A percentile compares a stretch with the other conserved stretches of the same genome.
phyloP scores from a whole-genome alignment of 148 eudicot species.

The Drosera capensis region DNA sequence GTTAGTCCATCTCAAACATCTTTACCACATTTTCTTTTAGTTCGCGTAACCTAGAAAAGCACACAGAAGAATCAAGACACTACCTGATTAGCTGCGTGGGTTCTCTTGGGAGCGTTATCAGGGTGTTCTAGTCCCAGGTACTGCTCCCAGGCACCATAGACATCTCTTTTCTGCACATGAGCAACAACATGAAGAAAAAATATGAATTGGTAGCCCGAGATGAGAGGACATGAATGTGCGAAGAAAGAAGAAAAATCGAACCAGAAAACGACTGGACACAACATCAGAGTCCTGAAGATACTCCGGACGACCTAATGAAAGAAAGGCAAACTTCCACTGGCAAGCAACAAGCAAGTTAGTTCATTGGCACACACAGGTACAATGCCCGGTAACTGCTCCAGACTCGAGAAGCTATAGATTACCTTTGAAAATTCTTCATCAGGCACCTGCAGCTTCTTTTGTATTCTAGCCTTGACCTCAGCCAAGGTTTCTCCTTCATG shows the following conservation, averaged over 20 bases:
- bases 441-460: slow-evolving; percentile 73
- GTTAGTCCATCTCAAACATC: not conserved
- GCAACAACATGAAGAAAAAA: slow-evolving; percentile 1
- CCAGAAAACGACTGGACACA: slow-evolving; percentile 56
- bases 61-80: not conserved
- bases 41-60: not conserved
- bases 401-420: slow-evolving; percentile 1
- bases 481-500: slow-evolving; percentile 80
- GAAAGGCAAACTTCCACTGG: slow-evolving; percentile 71
- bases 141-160: slow-evolving; percentile 95
- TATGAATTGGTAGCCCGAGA: slow-evolving; percentile 3
- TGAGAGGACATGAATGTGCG: not conserved
- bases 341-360: slow-evolving; percentile 5
- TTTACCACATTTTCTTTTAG: not conserved
- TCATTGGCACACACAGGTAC: not conserved
- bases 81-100: slow-evolving; percentile 62
- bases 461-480: slow-evolving; percentile 67
- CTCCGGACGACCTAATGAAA: slow-evolving; percentile 58
- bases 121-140: slow-evolving; percentile 88
- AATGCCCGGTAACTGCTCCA: not conserved
- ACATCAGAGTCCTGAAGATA: slow-evolving; percentile 54
- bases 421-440: slow-evolving; percentile 90
- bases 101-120: slow-evolving; percentile 70
- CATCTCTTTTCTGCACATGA: slow-evolving; percentile 58
- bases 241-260: slow-evolving; percentile 2